phyloP scores from a whole-genome alignment of 129 eudicot species.

The Artemisia argyi region DNA sequence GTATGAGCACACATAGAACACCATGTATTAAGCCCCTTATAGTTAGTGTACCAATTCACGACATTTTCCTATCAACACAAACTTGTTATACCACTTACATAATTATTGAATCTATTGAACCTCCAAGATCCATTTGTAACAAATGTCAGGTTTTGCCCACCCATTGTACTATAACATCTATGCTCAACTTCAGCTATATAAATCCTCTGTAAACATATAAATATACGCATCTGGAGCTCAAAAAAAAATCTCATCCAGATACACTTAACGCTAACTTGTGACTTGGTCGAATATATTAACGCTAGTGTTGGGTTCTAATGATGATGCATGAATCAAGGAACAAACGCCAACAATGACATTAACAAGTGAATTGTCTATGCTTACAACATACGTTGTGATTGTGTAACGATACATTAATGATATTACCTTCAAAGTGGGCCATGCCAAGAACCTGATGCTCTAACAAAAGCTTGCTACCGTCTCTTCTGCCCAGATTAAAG shows the following conservation, averaged over 20 bases:
- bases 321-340: slow-evolving; percentile 5
- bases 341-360: not conserved
- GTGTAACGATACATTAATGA: not conserved
- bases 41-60: no score
- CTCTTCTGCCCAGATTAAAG: not conserved
- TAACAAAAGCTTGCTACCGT: not conserved
- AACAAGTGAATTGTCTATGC: not conserved
- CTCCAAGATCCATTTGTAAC: no score
- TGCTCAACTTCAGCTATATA: not conserved
- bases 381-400: not conserved
- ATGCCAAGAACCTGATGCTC: slow-evolving; percentile 16
- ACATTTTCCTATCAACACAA: no score
- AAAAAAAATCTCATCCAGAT: not conserved
- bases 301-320: not conserved
- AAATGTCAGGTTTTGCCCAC: no score
- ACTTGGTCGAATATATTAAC: no score
- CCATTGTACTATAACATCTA: no score
- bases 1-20: no score
- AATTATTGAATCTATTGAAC: no score
- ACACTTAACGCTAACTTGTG: no score
- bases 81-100: no score
- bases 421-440: slow-evolving; percentile 12
- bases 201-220: not conserved
- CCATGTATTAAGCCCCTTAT: no score
- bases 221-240: not conserved